These are phyloP conservation scores for Neofusicoccum kwambonambiense DNA, from an alignment of 2,329 filamentous ascomycete species.

Conservation along the genomic window DNA sequence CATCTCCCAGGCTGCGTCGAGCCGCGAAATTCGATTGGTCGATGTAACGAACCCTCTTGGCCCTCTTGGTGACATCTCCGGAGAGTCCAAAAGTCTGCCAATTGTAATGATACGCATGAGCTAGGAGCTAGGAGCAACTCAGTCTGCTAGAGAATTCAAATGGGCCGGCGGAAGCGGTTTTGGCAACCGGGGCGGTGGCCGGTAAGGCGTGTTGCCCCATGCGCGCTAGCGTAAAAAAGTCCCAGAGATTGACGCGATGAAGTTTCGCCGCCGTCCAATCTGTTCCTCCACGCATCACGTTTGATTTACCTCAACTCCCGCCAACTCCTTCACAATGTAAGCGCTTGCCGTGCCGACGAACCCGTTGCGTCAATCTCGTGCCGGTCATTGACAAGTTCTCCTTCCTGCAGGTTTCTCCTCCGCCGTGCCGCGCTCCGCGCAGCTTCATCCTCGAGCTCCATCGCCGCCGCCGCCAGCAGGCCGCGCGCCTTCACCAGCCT, in stretches of 20 bases:
- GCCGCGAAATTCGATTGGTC: no score
- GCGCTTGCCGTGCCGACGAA: not conserved
- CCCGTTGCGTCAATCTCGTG: not conserved
- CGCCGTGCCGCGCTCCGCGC: constrained; percentile 58
- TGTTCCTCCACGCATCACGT: not conserved
- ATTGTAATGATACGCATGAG: no score
- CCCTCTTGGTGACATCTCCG: no score
- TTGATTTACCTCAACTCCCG: not conserved
- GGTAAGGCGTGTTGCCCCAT: not conserved
- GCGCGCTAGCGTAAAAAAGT: constrained; percentile 2
- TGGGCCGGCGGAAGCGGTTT: not conserved
- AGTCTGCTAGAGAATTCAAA: no score
- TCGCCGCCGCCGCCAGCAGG: constrained; percentile 41
- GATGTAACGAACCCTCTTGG: no score
- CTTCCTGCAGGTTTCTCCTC: constrained; percentile 53
- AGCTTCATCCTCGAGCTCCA: constrained; percentile 46
- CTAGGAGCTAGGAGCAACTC: no score
- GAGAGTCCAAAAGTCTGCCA: no score
- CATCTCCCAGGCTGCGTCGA: no score
- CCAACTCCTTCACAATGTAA: not conserved
- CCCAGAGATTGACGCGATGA: not conserved
- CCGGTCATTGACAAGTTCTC: not conserved
- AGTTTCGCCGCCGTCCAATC: not conserved
- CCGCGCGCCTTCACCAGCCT: constrained; percentile 34
- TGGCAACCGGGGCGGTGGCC: not conserved